Evolutionary conservation across 306 rosid genomes (phyloP), one percentile per base, ranked within the genome.

Genomic region (Glycine tomentella): DNA sequence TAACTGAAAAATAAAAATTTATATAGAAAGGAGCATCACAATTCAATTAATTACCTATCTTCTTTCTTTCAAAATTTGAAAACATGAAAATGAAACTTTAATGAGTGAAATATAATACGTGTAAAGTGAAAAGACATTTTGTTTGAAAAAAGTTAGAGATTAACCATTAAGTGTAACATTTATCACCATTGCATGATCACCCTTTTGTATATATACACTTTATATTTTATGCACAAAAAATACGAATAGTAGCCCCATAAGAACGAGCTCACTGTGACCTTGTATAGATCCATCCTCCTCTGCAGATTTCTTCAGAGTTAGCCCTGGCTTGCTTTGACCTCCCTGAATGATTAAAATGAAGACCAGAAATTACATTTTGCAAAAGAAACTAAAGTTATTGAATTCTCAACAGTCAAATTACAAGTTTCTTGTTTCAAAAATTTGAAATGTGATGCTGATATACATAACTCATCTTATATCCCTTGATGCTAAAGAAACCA

Each of bases 321-420:
- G 77, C 7, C 81, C 89, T 68, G 84, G 84, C 90, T 89, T 91
- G 67, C 76, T 77, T 84, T 95, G 97, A 87, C 88, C 92, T 57
- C 86, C 94, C 93, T 88, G 78, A 14, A 69, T 58, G 46, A 58
- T 81, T 64, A 59, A 86, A 48, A 82, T 33, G 51, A 72, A 53
- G 40, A 57, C 4, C 34, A 33, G 44, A 45, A 66, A 65, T 59
- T 52, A 76, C 11, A 53, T 15, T 9, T 33, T 12, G 3, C 3
- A 8, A 34, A 42, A 75, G 46, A 76, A 79, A 63, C 66, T 59
- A 9, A 81, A 49, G 42, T 69, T 14, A 69, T 48, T 75, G n/a
- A 51, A 79, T 69, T 82, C 82, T 48, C 65, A 53, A n/a, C 20
- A 53, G 15, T n/a, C 17, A n/a, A 38, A 31, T 61, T 17, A 7